Conservation (phyloP, 2,329 filamentous ascomycete species). For the Aschersonia sp. region DNA sequence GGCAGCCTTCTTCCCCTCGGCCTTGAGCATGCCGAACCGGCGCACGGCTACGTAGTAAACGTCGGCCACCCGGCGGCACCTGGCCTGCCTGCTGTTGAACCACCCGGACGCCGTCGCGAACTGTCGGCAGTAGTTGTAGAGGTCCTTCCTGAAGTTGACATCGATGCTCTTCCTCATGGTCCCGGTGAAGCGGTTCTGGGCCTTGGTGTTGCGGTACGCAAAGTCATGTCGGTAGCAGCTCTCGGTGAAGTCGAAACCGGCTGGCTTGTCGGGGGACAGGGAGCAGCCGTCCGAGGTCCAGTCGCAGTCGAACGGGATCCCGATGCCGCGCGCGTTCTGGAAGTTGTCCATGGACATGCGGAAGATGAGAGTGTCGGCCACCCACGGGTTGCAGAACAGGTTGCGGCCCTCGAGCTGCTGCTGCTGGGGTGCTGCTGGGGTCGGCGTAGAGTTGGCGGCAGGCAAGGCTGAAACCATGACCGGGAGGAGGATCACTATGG, state of each 20-base stretch:
- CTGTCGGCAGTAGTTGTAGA: conserved; percentile 10
- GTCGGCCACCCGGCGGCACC: conserved; percentile 8
- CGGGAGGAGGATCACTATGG: too few species aligned
- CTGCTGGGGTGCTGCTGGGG: too few species aligned
- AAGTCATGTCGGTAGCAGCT: conserved; percentile 12
- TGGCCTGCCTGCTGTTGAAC: neutral
- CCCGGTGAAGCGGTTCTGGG: conserved; percentile 22
- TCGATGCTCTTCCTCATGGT: conserved; percentile 21
- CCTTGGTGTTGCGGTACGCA: conserved; percentile 17
- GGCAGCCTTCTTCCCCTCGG: neutral
- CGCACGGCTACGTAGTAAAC: conserved; percentile 9
- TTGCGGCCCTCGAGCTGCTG: too few species aligned
- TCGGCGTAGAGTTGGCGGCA: too few species aligned
- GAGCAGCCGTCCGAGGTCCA: conserved; percentile 12
- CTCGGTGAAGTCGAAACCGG: conserved; percentile 11
- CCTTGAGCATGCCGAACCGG: conserved; percentile 4
- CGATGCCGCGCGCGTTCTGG: conserved; percentile 9
- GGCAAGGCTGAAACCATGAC: too few species aligned
- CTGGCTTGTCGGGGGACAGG: conserved; percentile 10
- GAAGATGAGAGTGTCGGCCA: conserved; percentile 8
- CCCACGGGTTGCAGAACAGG: too few species aligned
- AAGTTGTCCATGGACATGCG: conserved; percentile 1
- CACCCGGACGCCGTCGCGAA: neutral
- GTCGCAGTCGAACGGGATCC: conserved; percentile 12
- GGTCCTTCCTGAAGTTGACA: conserved; percentile 22